Conservation (phyloP, 2,329 filamentous ascomycete genomes). For the Colletotrichum camelliae region DNA sequence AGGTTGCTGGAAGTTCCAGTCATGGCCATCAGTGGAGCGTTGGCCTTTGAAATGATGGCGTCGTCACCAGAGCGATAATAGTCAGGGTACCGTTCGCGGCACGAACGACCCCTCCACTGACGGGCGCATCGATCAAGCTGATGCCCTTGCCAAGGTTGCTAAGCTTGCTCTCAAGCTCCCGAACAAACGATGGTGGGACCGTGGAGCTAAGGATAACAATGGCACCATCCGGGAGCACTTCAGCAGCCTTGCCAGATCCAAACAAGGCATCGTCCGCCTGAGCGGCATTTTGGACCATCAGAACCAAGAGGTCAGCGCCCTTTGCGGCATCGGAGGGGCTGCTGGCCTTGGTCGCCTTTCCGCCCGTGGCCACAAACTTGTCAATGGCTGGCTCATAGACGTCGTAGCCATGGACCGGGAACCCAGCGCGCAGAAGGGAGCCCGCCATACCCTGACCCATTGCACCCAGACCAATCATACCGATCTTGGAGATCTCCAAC, state of each 20-base stretch:
- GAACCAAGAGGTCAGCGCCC: constrained; percentile 33
- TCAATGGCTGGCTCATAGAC: constrained; percentile 32
- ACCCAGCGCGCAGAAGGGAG: constrained; percentile 36
- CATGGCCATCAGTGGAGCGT: constrained; percentile 35
- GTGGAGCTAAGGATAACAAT: constrained; percentile 40
- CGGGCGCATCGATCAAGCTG: constrained; percentile 38
- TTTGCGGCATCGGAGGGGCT: constrained; percentile 33
- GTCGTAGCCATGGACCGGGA: constrained; percentile 38
- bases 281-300: constrained; percentile 40
- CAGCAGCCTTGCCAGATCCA: constrained; percentile 30
- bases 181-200: constrained; percentile 36
- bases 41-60: constrained; percentile 25
- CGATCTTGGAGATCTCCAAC: constrained; percentile 32
- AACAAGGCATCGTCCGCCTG: constrained; percentile 39
- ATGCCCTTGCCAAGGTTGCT: constrained; percentile 29
- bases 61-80: constrained; percentile 37
- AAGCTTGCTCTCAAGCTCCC: constrained; percentile 25
- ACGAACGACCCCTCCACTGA: constrained; percentile 41
- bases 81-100: constrained; percentile 41
- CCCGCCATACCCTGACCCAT: constrained; percentile 44
- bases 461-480: constrained; percentile 40
- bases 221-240: constrained; percentile 29
- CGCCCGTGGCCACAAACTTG: constrained; percentile 30
- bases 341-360: constrained; percentile 25
- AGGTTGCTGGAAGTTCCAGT: constrained; percentile 34